Evolutionary conservation across 306 rosid genomes (phyloP).

Genomic region (Prosopis cineraria): DNA sequence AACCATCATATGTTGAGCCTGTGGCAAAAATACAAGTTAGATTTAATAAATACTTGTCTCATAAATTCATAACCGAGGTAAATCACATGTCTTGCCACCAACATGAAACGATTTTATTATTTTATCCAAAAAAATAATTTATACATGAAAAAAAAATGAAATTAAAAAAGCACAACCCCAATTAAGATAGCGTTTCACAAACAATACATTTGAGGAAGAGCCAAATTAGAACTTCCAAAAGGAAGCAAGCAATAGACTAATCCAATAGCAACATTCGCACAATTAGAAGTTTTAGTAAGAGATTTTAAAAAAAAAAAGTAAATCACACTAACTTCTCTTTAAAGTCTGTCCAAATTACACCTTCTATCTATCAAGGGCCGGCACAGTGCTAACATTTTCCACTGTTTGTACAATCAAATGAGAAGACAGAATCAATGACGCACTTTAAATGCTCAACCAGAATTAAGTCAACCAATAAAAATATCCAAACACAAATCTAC

Average conservation of each 20-base stretch:
- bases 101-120: not conserved
- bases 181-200: not conserved
- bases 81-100: slow-evolving; percentile 11
- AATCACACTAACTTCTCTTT: not conserved
- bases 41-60: not conserved
- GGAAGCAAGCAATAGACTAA: not conserved
- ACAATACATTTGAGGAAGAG: not conserved
- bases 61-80: not conserved
- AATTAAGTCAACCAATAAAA: slow-evolving; percentile 1
- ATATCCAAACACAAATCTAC: not conserved
- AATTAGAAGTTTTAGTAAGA: not conserved
- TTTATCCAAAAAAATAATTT: not conserved
- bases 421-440: not conserved
- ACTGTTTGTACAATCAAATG: not conserved
- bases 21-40: slow-evolving; percentile 33
- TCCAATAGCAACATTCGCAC: not conserved
- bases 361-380: not conserved
- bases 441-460: not conserved
- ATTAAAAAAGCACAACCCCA: slow-evolving; percentile 9
- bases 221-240: slow-evolving; percentile 3
- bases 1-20: slow-evolving; percentile 68
- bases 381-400: slow-evolving; percentile 3
- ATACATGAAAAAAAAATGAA: not conserved
- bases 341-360: not conserved
- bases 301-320: not conserved